Evolutionary conservation across 2,329 filamentous ascomycete genomes (phyloP), one percentile per base, ranked within the genome.

Genomic region (Fusarium sublunatum): DNA sequence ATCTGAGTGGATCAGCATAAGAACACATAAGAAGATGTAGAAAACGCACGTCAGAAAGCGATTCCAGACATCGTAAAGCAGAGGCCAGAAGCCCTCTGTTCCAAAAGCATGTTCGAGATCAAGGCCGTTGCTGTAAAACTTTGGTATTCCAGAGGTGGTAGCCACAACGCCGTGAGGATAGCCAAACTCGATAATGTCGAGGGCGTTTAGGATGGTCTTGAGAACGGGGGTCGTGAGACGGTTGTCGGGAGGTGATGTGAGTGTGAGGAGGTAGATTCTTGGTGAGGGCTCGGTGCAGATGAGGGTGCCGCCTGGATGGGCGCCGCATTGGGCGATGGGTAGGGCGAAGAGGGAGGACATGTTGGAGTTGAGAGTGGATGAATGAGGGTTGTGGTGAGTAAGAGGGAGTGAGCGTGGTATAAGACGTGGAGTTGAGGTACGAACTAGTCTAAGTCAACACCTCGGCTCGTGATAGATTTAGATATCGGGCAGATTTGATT

Each of bases 91-190:
- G 4, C 81, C 81, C 2, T 86, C 81, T 1, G 85, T 86, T 28
- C 77, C 75, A 31, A 81, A 71, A n/a, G 87, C 89, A 72, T 91
- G 85, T 35, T 86, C 82, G 12, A 93, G 83, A 74, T 95, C 90
- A n/a, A 95, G 83, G 0, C 91, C 91, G 77, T 94, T 94, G 74
- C 85, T 89, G 79, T 90, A 95, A 81, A 94, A 94, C 73, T 95
- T 95, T 47, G 80, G 74, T 56, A 93, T 90, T 43, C 83, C 85
- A 38, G 88, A 91, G 0, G 91, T 94, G 6, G 91, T 94, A 56
- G 93, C 80, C 12, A 95, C 82, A 6, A 93, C 91, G 48, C 91
- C 91, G n/a, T 84, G 83, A 1, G 85, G 81, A 69, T 89, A 82
- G 43, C 73, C 82, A 57, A 87, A 84, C 75, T 93, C 89, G 70